Evolutionary conservation across 164 flowering plant species (phyloP).

Genomic region (Malania oleifera): DNA sequence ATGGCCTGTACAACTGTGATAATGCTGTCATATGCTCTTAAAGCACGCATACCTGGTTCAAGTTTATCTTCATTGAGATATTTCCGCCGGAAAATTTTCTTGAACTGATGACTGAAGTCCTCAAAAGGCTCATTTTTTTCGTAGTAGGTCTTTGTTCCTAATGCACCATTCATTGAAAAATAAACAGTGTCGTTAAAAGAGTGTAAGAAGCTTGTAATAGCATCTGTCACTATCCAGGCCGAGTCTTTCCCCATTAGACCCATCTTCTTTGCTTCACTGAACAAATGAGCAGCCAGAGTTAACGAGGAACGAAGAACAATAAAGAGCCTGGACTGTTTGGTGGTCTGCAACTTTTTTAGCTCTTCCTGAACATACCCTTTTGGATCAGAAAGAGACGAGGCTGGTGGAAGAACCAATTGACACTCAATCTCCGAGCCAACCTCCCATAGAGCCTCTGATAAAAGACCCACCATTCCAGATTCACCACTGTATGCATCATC

Average conservation of each 20-base stretch:
- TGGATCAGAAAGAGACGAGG: constrained; percentile 15
- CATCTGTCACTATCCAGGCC: constrained; percentile 32
- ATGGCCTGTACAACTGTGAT: too few species aligned
- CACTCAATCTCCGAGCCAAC: constrained; percentile 28
- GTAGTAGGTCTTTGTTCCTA: constrained; percentile 31
- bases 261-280: constrained; percentile 12
- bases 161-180: constrained; percentile 29
- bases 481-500: constrained; percentile 29
- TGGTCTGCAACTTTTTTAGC: constrained; percentile 14
- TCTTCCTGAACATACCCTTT: constrained; percentile 11
- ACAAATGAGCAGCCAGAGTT: constrained; percentile 21
- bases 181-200: constrained; percentile 18
- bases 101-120: neutral
- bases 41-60: too few species aligned
- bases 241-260: neutral
- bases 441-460: constrained; percentile 24
- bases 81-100: neutral
- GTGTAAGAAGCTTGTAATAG: constrained; percentile 27
- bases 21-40: too few species aligned
- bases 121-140: neutral
- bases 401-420: constrained; percentile 31
- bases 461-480: constrained; percentile 14
- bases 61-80: neutral
- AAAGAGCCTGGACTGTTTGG: constrained; percentile 24
- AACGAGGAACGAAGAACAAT: constrained; percentile 24